phyloP scores from a whole-genome alignment of 176 grass and related monocot species.

The Cocos nucifera region DNA sequence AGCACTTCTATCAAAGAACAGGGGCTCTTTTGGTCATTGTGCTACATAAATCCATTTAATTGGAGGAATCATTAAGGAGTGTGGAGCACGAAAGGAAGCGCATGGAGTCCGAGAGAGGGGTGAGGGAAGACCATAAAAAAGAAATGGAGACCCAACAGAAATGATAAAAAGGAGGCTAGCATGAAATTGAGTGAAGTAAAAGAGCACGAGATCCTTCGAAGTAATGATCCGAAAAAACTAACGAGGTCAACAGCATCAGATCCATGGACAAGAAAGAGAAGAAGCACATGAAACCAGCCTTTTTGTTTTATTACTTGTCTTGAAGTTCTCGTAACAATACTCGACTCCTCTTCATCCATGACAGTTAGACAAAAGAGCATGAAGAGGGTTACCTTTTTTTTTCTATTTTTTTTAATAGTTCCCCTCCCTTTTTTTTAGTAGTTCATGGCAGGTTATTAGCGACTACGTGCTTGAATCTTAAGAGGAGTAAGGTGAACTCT shows the following conservation, averaged over 20 bases:
- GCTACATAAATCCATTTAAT: too few relatives aligned
- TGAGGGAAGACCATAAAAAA: not conserved
- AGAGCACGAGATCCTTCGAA: not conserved
- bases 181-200: not conserved
- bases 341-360: too few relatives aligned
- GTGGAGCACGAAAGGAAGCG: not conserved
- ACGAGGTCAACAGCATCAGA: conserved; percentile 1
- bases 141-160: not conserved
- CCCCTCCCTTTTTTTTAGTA: too few relatives aligned
- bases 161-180: not conserved
- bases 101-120: not conserved
- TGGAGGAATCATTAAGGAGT: not conserved
- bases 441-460: too few relatives aligned
- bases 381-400: too few relatives aligned
- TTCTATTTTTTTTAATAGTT: too few relatives aligned
- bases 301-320: too few relatives aligned
- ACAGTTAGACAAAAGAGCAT: too few relatives aligned
- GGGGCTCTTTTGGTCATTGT: too few relatives aligned
- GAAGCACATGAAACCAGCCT: too few relatives aligned
- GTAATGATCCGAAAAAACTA: not conserved
- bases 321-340: too few relatives aligned
- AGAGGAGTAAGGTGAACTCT: not conserved
- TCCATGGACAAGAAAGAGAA: not conserved
- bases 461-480: not conserved
- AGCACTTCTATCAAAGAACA: too few relatives aligned